Conservation (phyloP, 2,329 filamentous ascomycete species). For the Stemphylium beticola region DNA sequence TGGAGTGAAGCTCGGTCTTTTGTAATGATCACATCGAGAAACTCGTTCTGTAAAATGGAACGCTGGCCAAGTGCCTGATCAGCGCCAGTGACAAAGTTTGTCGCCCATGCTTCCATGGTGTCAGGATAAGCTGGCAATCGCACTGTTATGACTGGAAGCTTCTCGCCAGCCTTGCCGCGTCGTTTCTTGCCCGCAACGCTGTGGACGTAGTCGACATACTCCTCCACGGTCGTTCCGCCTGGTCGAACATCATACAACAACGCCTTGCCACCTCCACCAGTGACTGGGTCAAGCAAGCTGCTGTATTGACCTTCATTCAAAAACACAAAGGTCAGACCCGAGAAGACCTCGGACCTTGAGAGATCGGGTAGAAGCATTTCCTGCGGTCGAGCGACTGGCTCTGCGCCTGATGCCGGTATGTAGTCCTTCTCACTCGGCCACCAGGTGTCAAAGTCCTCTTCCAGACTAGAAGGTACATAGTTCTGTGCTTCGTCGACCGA, state of each 20-base stretch:
- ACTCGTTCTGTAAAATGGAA: slow-evolving; percentile 86
- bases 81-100: slow-evolving; percentile 70
- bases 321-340: slow-evolving; percentile 88
- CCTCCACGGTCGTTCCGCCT: slow-evolving; percentile 70
- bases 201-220: slow-evolving; percentile 80
- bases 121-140: slow-evolving; percentile 61
- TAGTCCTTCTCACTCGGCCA: slow-evolving; percentile 80
- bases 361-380: slow-evolving; percentile 75
- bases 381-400: slow-evolving; percentile 71
- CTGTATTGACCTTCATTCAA: slow-evolving; percentile 77
- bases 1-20: slow-evolving; percentile 77
- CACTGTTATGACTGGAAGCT: slow-evolving; percentile 78
- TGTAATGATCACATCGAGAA: slow-evolving; percentile 86
- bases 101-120: slow-evolving; percentile 68
- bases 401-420: slow-evolving; percentile 76
- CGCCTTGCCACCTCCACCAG: slow-evolving; percentile 82
- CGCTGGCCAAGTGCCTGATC: slow-evolving; percentile 78
- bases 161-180: slow-evolving; percentile 66
- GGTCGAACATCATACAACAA: slow-evolving; percentile 68
- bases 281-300: slow-evolving; percentile 75
- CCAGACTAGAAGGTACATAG: slow-evolving; percentile 66
- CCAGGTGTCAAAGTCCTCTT: slow-evolving; percentile 76
- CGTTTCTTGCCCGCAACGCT: slow-evolving; percentile 76
- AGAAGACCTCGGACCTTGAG: slow-evolving; percentile 73
- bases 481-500: slow-evolving; percentile 47